Percentiles rank a stretch among this genome's conserved stretches.
phyloP scores from a whole-genome alignment of 2,329 filamentous ascomycete species.

The Fusarium coffeatum region DNA sequence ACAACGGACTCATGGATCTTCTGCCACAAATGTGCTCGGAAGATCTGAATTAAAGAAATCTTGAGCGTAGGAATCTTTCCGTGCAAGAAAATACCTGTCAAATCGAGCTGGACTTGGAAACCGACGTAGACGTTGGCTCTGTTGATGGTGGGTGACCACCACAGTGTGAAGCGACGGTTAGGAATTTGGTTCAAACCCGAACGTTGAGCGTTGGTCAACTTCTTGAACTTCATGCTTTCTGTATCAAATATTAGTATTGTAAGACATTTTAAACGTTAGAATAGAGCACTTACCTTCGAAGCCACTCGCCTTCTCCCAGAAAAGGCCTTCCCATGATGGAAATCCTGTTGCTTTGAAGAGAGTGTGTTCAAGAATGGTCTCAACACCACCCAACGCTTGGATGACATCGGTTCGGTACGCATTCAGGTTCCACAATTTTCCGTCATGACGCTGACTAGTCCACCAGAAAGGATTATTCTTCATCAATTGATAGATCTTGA shows the following conservation, averaged over 20 bases:
- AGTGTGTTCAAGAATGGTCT: constrained; percentile 97
- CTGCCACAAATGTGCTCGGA: constrained; percentile 99
- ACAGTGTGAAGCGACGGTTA: constrained; percentile 96
- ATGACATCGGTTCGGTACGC: constrained; percentile 97
- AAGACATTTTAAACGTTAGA: too few relatives aligned
- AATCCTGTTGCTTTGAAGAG: constrained; percentile 98
- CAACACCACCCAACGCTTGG: constrained; percentile 93
- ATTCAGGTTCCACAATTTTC: constrained; percentile 97
- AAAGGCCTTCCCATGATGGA: constrained; percentile 95
- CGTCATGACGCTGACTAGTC: constrained; percentile 97
- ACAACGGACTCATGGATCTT: constrained; percentile 99
- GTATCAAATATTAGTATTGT: too few relatives aligned
- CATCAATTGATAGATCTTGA: constrained; percentile 99
- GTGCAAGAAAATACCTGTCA: constrained; percentile 98
- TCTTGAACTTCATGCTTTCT: constrained; percentile 93
- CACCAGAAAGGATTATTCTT: constrained; percentile 99
- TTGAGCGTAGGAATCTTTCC: constrained; percentile 98
- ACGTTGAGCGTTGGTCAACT: constrained; percentile 95
- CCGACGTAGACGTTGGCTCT: constrained; percentile 97
- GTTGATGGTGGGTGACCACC: constrained; percentile 97
- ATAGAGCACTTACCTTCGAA: constrained; percentile 4
- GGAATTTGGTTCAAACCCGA: constrained; percentile 98
- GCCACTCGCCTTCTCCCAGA: constrained; percentile 77
- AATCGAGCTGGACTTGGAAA: constrained; percentile 98
- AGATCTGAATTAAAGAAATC: constrained; percentile 98